phyloP scores from a whole-genome alignment of 2,329 filamentous ascomycete species.

The Waltergamsia citrina region DNA sequence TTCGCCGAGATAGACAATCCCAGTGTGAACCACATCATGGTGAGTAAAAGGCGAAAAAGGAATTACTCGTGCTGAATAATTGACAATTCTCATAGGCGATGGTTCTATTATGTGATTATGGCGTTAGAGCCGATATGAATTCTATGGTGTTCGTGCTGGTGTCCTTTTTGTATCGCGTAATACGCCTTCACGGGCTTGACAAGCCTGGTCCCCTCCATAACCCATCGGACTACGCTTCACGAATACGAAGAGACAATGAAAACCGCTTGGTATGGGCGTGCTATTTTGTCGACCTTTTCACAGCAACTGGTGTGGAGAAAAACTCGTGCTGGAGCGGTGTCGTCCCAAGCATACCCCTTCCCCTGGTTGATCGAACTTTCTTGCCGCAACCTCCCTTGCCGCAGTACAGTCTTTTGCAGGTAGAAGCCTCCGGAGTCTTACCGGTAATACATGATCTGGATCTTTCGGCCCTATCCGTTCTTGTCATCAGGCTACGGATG shows the following conservation, averaged over 20 bases:
- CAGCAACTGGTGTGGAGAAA: conserved; percentile 10
- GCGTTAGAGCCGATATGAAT: conserved; percentile 10
- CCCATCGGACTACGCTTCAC: conserved; percentile 2
- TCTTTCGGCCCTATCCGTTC: conserved; percentile 7
- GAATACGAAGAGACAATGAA: conserved; percentile 9
- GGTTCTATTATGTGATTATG: conserved; percentile 12
- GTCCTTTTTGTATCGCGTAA: conserved; percentile 11
- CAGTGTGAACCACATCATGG: conserved; percentile 12
- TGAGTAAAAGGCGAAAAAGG: too few relatives aligned
- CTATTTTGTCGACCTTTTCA: conserved; percentile 11
- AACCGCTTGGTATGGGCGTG: conserved; percentile 13
- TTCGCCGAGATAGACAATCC: conserved; percentile 9
- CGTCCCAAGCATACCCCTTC: conserved; percentile 11
- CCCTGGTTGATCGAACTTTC: conserved; percentile 10
- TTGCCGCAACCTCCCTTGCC: conserved; percentile 3
- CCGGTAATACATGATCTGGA: conserved; percentile 8
- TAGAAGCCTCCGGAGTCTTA: conserved; percentile 7
- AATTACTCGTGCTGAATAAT: too few relatives aligned
- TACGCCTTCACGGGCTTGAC: conserved; percentile 11
- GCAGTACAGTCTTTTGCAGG: conserved; percentile 5
- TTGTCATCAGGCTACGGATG: conserved; percentile 10
- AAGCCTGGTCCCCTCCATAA: conserved; percentile 5
- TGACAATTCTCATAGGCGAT: conserved; percentile 9
- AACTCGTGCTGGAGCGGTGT: conserved; percentile 12
- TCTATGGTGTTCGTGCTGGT: conserved; percentile 12